A percentile compares a stretch with the other conserved stretches of the same genome.
Evolutionary conservation across 139 green algal species (phyloP).

Genomic region (Coelastrella sp.): DNA sequence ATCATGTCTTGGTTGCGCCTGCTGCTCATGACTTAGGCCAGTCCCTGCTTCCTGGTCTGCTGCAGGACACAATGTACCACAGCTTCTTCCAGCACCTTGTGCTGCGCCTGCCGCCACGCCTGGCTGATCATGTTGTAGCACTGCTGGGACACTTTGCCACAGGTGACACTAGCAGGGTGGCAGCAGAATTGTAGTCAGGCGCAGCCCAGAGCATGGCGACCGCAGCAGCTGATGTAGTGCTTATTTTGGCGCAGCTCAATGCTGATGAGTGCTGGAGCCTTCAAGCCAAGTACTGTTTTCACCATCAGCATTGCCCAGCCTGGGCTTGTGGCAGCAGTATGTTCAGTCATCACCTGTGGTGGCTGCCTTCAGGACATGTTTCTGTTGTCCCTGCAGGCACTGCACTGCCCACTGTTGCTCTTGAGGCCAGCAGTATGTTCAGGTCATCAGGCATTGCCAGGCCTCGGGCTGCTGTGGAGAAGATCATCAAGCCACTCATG

Average conservation of each 20-base stretch:
- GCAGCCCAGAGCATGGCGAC: no score
- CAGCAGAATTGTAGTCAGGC: no score
- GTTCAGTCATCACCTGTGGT: no score
- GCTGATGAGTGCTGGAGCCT: no score
- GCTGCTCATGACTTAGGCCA: neutral
- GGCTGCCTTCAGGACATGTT: neutral
- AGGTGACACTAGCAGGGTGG: neutral
- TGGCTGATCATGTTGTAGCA: conserved; percentile 63
- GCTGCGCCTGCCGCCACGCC: conserved; percentile 53
- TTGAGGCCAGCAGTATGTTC: conserved; percentile 45
- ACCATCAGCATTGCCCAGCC: no score
- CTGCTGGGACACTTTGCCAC: conserved; percentile 70
- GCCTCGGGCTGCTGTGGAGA: conserved; percentile 40
- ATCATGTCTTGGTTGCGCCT: neutral
- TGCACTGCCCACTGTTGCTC: conserved; percentile 42
- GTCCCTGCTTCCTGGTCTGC: neutral
- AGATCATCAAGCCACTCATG: conserved; percentile 38
- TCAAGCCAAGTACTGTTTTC: no score
- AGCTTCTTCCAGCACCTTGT: conserved; percentile 68
- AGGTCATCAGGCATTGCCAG: neutral
- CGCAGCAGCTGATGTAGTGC: no score
- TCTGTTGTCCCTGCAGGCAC: neutral
- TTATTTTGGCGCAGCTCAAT: no score
- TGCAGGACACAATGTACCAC: conserved; percentile 62
- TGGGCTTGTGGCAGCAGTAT: neutral